These are phyloP conservation scores for Pythium phragmiticola DNA, from an alignment of 352 stramenopile genomes.

Conservation along the genomic window DNA sequence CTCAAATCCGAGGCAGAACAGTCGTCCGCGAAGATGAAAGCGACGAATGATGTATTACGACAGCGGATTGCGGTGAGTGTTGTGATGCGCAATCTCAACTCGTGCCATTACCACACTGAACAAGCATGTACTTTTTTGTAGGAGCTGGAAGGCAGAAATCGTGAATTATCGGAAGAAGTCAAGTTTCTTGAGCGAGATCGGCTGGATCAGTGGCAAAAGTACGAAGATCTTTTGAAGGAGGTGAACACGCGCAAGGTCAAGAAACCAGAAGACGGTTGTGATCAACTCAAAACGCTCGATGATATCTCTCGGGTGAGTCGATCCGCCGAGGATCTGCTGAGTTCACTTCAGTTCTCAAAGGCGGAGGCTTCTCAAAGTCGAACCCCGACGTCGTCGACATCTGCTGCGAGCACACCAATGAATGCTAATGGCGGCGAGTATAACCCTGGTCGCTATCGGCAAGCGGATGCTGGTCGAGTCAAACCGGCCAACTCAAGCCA, in stretches of 20 bases:
- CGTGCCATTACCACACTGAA: neutral
- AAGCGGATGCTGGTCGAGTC: neutral
- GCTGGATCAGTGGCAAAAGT: slow-evolving; percentile 73
- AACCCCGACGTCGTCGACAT: neutral
- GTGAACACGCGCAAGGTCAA: slow-evolving; percentile 36
- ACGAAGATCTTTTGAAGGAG: slow-evolving; percentile 51
- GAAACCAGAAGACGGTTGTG: neutral
- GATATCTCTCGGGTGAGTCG: slow-evolving; percentile 16
- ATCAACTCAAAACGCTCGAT: slow-evolving; percentile 13
- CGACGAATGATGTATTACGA: slow-evolving; percentile 58
- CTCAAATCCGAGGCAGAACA: slow-evolving; percentile 64
- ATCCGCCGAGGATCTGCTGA: slow-evolving; percentile 24
- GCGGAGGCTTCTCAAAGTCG: neutral
- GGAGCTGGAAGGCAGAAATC: slow-evolving; percentile 79
- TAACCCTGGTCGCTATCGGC: slow-evolving; percentile 22
- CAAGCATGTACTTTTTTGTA: slow-evolving; percentile 20
- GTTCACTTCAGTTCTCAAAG: neutral
- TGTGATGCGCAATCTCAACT: neutral
- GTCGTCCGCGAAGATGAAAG: slow-evolving; percentile 56
- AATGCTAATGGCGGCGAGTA: slow-evolving; percentile 12
- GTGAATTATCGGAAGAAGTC: slow-evolving; percentile 67
- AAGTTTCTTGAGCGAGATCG: slow-evolving; percentile 78
- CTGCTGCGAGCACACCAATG: slow-evolving; percentile 6
- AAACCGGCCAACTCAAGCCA: neutral
- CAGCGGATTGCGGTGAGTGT: slow-evolving; percentile 56